Percentiles rank a stretch among this genome's conserved stretches.
These are phyloP conservation scores for Ottelia alismoides DNA, from an alignment of 106 monocot genomes.

Conservation along the genomic window DNA sequence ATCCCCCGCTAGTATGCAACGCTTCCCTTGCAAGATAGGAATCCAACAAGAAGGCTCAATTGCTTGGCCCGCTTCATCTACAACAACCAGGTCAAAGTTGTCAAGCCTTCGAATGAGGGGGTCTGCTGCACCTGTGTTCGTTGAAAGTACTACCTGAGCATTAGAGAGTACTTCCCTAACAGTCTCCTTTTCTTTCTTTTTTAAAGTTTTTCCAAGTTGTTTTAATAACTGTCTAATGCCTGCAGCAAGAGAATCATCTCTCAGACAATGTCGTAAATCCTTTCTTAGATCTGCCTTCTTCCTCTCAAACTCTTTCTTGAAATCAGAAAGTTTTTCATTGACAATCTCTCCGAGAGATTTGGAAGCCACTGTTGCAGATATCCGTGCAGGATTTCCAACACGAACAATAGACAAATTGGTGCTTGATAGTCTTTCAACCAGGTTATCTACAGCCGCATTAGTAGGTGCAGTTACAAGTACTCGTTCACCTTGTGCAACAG, in stretches of 20 bases:
- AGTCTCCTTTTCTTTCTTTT: constrained; percentile 89
- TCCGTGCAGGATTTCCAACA: constrained; percentile 84
- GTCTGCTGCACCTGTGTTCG: constrained; percentile 85
- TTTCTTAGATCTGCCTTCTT: constrained; percentile 85
- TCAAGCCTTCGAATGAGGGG: constrained; percentile 60
- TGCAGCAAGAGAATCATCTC: constrained; percentile 89
- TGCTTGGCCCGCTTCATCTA: constrained; percentile 94
- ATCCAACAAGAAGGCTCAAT: constrained; percentile 97
- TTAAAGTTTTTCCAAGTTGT: constrained; percentile 83
- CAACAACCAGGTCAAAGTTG: constrained; percentile 83
- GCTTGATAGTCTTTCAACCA: constrained; percentile 77
- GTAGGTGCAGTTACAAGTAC: constrained; percentile 92
- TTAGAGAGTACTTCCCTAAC: constrained; percentile 67
- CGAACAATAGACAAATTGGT: constrained; percentile 59
- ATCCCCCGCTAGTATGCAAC: constrained; percentile 90
- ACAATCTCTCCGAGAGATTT: constrained; percentile 85
- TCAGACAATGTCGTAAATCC: constrained; percentile 77
- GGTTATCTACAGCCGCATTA: constrained; percentile 95
- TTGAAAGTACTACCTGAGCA: constrained; percentile 80
- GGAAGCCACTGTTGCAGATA: constrained; percentile 66
- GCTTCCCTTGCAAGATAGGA: constrained; percentile 83
- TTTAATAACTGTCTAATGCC: constrained; percentile 91
- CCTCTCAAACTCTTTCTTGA: constrained; percentile 90
- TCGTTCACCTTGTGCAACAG: constrained; percentile 75
- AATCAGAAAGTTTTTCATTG: constrained; percentile 48